phyloP scores from a whole-genome alignment of 2,329 filamentous ascomycete species.

The Pyrenochaeta sp. region DNA sequence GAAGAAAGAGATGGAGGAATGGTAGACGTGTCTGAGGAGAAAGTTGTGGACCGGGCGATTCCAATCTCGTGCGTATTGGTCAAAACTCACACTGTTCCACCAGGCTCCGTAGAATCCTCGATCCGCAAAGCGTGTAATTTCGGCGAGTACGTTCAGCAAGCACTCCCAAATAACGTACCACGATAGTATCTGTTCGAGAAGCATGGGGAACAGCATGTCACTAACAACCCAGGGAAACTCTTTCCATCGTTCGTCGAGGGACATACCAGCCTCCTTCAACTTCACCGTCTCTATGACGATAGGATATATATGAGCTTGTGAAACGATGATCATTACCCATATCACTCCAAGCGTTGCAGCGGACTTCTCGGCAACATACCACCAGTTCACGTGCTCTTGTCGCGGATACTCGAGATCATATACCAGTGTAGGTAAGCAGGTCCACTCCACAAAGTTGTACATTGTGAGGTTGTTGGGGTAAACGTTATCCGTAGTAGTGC shows the following conservation, averaged over 20 bases:
- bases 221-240: conserved; percentile 78
- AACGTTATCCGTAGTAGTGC: conserved; percentile 55
- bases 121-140: conserved; percentile 79
- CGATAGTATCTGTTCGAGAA: conserved; percentile 77
- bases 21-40: conserved; percentile 79
- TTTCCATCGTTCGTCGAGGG: conserved; percentile 66
- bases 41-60: conserved; percentile 83
- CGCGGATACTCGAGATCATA: conserved; percentile 82
- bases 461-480: conserved; percentile 76
- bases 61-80: conserved; percentile 82
- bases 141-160: conserved; percentile 74
- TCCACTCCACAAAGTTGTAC: conserved; percentile 73
- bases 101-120: conserved; percentile 69
- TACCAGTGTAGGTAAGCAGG: conserved; percentile 76
- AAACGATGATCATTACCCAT: conserved; percentile 80
- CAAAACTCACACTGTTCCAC: conserved; percentile 67
- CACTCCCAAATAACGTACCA: conserved; percentile 84
- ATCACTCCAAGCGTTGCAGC: conserved; percentile 75
- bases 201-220: conserved; percentile 78
- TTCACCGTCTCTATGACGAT: conserved; percentile 71
- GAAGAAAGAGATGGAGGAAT: conserved; percentile 76
- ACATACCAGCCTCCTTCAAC: conserved; percentile 72
- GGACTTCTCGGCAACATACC: conserved; percentile 76
- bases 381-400: conserved; percentile 74
- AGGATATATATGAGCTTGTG: conserved; percentile 79